Evolutionary conservation across 2,329 filamentous ascomycete species (phyloP).

Genomic region (Lachnellula cervina): DNA sequence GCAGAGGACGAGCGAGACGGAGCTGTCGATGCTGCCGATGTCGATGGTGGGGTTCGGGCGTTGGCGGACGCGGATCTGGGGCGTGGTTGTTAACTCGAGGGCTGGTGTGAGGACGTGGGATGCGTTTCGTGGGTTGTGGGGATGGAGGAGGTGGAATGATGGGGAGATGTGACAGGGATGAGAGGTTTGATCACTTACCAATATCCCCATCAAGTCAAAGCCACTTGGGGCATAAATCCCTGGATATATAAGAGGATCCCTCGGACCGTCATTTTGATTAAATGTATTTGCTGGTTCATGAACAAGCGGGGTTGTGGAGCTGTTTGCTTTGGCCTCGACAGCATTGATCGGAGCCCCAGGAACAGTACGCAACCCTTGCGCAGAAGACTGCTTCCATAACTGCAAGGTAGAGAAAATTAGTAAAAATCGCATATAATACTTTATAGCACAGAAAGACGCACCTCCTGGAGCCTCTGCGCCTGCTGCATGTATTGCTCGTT

Average conservation of each 20-base stretch:
- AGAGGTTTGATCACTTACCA: slow-evolving; percentile 39
- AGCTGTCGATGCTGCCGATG: slow-evolving; percentile 85
- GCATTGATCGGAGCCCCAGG: background rate
- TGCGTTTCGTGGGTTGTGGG: too few relatives aligned
- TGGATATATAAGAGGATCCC: slow-evolving; percentile 49
- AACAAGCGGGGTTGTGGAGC: background rate
- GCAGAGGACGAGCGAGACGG: slow-evolving; percentile 89
- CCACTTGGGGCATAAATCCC: slow-evolving; percentile 52
- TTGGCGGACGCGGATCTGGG: slow-evolving; percentile 55
- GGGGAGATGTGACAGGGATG: background rate
- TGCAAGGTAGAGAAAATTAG: background rate
- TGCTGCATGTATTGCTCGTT: slow-evolving; percentile 10
- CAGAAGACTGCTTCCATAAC: background rate
- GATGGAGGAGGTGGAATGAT: background rate
- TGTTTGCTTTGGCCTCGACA: background rate
- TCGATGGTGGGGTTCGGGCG: slow-evolving; percentile 79
- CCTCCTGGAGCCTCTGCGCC: slow-evolving; percentile 16
- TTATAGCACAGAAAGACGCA: background rate
- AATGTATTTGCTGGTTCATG: background rate
- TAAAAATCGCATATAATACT: background rate
- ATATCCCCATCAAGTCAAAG: slow-evolving; percentile 50
- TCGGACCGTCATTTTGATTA: background rate
- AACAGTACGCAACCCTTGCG: background rate
- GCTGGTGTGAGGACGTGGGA: background rate
- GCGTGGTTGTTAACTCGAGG: background rate